These are phyloP conservation scores for Cyclostephanos invisitatus DNA, from an alignment of 108 stramenopile genomes.

Conservation along the genomic window DNA sequence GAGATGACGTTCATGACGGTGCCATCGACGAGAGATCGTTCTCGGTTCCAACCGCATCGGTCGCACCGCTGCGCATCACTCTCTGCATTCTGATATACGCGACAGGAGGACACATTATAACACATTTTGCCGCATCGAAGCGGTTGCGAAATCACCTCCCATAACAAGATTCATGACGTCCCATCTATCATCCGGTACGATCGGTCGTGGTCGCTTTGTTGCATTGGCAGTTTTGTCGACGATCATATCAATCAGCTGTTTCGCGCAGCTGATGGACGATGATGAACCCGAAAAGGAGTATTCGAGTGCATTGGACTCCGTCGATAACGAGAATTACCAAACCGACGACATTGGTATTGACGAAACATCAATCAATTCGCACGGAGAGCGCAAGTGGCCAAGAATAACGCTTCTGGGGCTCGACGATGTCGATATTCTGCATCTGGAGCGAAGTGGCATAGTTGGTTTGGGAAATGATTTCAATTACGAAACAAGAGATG, in stretches of 20 bases:
- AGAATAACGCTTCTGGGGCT: slow-evolving; percentile 29
- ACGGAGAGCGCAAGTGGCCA: not conserved
- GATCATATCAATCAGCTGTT: not conserved
- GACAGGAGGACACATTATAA: not conserved
- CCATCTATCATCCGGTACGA: not conserved
- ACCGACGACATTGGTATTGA: not conserved
- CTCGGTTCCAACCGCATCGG: too few species aligned
- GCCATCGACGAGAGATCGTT: too few species aligned
- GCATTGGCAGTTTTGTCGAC: slow-evolving; percentile 2
- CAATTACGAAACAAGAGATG: not conserved
- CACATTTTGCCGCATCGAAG: too few species aligned
- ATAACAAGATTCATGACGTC: not conserved
- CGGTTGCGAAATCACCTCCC: too few species aligned
- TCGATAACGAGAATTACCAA: not conserved
- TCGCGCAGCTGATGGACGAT: slow-evolving; percentile 1
- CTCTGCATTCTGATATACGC: too few species aligned
- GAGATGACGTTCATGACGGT: too few species aligned
- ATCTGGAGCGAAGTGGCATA: slow-evolving; percentile 24
- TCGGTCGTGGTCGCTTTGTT: slow-evolving; percentile 3
- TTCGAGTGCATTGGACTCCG: not conserved
- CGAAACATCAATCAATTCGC: not conserved
- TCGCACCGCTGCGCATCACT: not conserved
- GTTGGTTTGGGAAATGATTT: slow-evolving; percentile 20
- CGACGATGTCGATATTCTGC: slow-evolving; percentile 24
- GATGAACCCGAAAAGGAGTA: not conserved